Evolutionary conservation across 1,284 basidiomycete species (phyloP).

Genomic region (Leccinum griseonigrum): DNA sequence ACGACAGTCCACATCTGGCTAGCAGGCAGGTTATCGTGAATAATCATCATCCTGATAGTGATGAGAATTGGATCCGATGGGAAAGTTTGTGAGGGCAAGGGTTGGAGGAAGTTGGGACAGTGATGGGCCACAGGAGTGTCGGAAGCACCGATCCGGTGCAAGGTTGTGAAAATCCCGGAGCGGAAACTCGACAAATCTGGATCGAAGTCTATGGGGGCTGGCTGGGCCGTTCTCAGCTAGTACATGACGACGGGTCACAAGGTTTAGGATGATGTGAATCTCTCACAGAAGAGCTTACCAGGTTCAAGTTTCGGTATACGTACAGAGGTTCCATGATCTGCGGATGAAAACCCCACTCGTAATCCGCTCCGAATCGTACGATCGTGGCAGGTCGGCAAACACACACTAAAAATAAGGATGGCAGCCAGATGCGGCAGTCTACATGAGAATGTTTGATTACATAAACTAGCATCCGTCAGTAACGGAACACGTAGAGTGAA

Average conservation of each 20-base stretch:
- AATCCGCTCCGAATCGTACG: not conserved
- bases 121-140: constrained; percentile 44
- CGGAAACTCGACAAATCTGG: constrained; percentile 69
- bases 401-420: too few relatives aligned
- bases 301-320: not conserved
- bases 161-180: constrained; percentile 53
- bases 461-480: too few relatives aligned
- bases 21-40: constrained; percentile 26
- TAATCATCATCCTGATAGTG: constrained; percentile 76
- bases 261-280: not conserved
- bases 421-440: too few relatives aligned
- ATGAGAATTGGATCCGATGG: not conserved
- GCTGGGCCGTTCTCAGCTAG: not conserved
- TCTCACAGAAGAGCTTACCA: not conserved
- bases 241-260: not conserved
- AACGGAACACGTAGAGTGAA: too few relatives aligned
- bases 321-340: not conserved
- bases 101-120: constrained; percentile 65
- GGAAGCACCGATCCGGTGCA: constrained; percentile 62
- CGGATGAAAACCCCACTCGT: not conserved
- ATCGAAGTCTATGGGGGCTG: constrained; percentile 62
- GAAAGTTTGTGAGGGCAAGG: constrained; percentile 42
- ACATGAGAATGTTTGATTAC: too few relatives aligned
- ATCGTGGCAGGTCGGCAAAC: too few relatives aligned
- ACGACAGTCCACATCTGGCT: constrained; percentile 28